Evolutionary conservation across 1,139 yeast species (phyloP), one percentile per base, ranked within the genome.

Genomic region (Geotrichum citri-aurantii): DNA sequence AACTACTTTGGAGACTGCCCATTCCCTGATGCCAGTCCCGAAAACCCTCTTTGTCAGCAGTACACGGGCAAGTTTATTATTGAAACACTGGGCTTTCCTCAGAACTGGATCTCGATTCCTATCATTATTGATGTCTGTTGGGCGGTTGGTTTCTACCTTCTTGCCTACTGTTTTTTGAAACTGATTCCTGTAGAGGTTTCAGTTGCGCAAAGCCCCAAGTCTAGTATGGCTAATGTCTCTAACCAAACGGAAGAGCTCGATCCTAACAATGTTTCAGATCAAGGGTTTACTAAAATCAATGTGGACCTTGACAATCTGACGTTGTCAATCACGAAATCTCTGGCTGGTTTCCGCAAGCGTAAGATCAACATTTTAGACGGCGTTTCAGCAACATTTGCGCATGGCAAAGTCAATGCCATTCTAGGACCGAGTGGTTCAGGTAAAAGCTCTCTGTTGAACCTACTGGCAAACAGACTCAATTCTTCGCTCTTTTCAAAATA

Each of bases 401-500:
- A 88, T 1, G 82, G 86, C 4, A 77, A 82, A 52, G 77, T 89
- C n/a, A 89, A 88, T 71, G 93, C 88, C 0, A 87, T 89, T 44
- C 83, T 89, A 86, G 96, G 96, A 0, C 96, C 96, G 0, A 87
- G 95, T 1, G 96, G 96, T 0, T 84, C 91, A 6, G 96, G 96
- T 2, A 89, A 89, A 68, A 85, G 95, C 0, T 85, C 95, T 0
- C 71, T 88, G 33, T 73, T 89, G 59, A 88, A 86, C 66, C 75
- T 79, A 54, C 75, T 89, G 49, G 84, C 95, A 14, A 83, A 85
- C 24, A 76, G 95, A 60, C 70, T 85, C 14, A 75, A 77, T 23
- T 79, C 85, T 0, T 73, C 78, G 3, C 74, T 69, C 27, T 67
- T 66, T 54, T 75, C 80, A 12, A 76, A 68, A 61, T 73, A 65